A percentile compares a stretch with the other conserved stretches of the same genome.
phyloP scores from a whole-genome alignment of 176 grass and related monocot genomes.

The sorghum (Sorghum bicolor) region DNA sequence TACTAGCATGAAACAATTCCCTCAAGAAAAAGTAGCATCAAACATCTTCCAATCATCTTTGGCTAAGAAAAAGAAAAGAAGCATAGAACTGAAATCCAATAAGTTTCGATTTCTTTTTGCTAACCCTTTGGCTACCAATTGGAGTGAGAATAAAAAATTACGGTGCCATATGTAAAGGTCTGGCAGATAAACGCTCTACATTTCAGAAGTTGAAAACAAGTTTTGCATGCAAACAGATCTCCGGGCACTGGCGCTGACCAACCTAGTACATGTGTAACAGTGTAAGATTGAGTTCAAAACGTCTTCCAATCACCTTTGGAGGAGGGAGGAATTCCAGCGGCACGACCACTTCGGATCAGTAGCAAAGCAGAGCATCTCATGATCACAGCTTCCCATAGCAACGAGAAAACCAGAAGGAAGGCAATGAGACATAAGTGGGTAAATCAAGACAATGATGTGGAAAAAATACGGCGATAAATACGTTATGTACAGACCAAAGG shows the following conservation, averaged over 20 bases:
- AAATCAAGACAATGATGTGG: neutral
- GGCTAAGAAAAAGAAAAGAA: neutral
- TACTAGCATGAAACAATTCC: neutral
- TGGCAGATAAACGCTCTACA: neutral
- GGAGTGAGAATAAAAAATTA: neutral
- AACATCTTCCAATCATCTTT: neutral
- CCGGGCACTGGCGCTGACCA: neutral
- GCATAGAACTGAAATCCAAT: neutral
- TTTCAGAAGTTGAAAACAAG: neutral
- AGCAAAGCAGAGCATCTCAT: neutral
- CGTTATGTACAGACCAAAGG: neutral
- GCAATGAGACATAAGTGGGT: no score
- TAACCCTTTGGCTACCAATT: neutral
- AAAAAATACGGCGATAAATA: neutral
- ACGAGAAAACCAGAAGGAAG: neutral
- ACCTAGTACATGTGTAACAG: neutral
- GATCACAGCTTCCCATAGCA: neutral
- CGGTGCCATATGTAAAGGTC: neutral
- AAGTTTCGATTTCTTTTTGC: neutral
- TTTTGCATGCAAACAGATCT: neutral
- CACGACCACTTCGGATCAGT: neutral
- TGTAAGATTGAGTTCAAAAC: neutral
- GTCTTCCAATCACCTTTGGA: neutral
- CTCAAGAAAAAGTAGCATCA: neutral
- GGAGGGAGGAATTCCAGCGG: neutral